A percentile compares a stretch with the other conserved stretches of the same genome.
Evolutionary conservation across 345 rosid genomes (phyloP).

Genomic region (Arabidopsis thaliana): DNA sequence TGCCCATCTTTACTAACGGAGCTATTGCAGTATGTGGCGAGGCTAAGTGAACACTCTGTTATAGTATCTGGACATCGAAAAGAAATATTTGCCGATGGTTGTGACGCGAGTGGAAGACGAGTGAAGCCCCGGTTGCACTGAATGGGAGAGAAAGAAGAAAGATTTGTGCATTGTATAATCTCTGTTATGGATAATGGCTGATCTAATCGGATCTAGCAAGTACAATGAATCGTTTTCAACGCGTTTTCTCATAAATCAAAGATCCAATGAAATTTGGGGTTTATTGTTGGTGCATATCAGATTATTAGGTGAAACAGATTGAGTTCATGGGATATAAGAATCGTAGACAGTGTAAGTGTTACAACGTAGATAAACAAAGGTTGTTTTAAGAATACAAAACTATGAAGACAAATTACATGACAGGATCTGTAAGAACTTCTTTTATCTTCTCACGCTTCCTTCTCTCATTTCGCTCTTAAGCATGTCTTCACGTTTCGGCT

Average conservation of each 20-base stretch:
- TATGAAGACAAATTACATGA: conserved; percentile 28
- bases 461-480: background rate
- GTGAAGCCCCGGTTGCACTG: conserved; percentile 74
- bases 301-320: background rate
- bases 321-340: background rate
- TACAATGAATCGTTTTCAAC: background rate
- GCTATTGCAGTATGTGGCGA: conserved; percentile 60
- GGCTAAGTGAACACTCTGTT: conserved; percentile 60
- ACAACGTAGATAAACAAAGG: conserved; percentile 10
- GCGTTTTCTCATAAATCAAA: background rate
- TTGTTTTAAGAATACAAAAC: background rate
- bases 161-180: conserved; percentile 38
- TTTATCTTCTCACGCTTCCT: conserved; percentile 5
- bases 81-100: conserved; percentile 55
- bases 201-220: conserved; percentile 19
- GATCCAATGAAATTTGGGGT: conserved; percentile 18
- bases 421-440: conserved; percentile 18
- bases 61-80: conserved; percentile 53
- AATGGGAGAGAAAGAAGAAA: background rate
- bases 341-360: conserved; percentile 5
- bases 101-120: conserved; percentile 62
- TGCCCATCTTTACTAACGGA: conserved; percentile 67
- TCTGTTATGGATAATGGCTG: conserved; percentile 31
- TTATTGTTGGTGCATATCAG: background rate
- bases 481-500: conserved; percentile 14